phyloP scores from a whole-genome alignment of 306 rosid species.

The Quillaja saponaria region DNA sequence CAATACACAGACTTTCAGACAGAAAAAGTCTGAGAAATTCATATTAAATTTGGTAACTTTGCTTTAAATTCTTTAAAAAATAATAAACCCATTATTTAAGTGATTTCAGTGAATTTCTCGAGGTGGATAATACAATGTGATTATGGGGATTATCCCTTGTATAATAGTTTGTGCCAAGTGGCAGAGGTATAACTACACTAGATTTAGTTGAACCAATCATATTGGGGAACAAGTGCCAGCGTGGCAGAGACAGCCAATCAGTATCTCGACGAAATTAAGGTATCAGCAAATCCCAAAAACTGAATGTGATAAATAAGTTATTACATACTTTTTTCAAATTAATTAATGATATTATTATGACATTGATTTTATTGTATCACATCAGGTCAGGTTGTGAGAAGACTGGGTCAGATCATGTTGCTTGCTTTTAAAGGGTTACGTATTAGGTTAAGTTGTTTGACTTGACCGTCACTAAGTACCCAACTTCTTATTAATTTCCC shows the following conservation, averaged over 20 bases:
- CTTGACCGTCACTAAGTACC: no score
- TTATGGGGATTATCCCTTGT: conserved; percentile 45
- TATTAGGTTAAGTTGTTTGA: no score
- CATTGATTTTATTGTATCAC: no score
- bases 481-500: no score
- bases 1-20: conserved; percentile 45
- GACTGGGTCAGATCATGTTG: no score
- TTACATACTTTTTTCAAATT: no score
- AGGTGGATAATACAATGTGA: conserved; percentile 42
- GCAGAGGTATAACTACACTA: conserved; percentile 24
- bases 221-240: conserved; percentile 51
- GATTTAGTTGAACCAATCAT: conserved; percentile 69
- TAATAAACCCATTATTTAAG: conserved; percentile 7
- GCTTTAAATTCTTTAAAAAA: conserved; percentile 2
- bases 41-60: conserved; percentile 10
- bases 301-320: no score
- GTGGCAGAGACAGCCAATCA: conserved; percentile 76
- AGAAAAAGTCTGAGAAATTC: conserved; percentile 36
- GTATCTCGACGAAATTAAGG: conserved; percentile 91
- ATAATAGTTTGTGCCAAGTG: conserved; percentile 37
- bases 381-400: no score
- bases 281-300: conserved; percentile 34
- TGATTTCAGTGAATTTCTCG: conserved; percentile 20
- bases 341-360: no score
- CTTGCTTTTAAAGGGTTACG: no score